Conservation (phyloP, 805 yeast genomes). For the Spathaspora girioi region DNA sequence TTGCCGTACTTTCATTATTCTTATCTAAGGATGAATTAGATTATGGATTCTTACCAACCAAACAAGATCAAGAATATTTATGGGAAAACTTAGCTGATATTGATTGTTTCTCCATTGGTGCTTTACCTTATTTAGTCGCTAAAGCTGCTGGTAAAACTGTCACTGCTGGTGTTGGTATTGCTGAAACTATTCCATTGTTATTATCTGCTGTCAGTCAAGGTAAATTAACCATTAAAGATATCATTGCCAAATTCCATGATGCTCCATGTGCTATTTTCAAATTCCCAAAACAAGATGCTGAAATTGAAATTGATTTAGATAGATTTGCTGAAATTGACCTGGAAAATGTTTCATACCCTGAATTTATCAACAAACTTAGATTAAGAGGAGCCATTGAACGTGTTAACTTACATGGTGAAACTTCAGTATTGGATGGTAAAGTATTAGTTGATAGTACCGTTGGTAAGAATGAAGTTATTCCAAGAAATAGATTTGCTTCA, state of each 20-base stretch:
- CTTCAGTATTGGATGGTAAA: slow-evolving; percentile 82
- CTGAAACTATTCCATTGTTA: slow-evolving; percentile 78
- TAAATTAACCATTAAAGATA: slow-evolving; percentile 67
- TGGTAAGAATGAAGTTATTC: slow-evolving; percentile 55
- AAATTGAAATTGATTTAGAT: slow-evolving; percentile 81
- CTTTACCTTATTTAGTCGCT: slow-evolving; percentile 70
- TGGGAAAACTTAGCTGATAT: slow-evolving; percentile 72
- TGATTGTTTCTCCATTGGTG: slow-evolving; percentile 87
- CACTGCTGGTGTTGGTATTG: slow-evolving; percentile 68
- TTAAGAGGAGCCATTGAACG: slow-evolving; percentile 85
- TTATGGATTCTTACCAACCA: slow-evolving; percentile 71
- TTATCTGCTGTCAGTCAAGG: slow-evolving; percentile 76
- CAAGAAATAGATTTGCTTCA: slow-evolving; percentile 43
- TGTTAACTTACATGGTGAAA: slow-evolving; percentile 72
- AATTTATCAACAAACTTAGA: slow-evolving; percentile 22
- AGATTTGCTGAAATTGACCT: slow-evolving; percentile 44
- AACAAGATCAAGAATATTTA: slow-evolving; percentile 74
- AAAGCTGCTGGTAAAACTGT: slow-evolving; percentile 55
- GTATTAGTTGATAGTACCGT: slow-evolving; percentile 55
- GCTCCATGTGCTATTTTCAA: slow-evolving; percentile 82
- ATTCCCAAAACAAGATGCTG: slow-evolving; percentile 74
- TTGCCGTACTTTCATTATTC: slow-evolving; percentile 74
- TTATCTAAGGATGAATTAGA: slow-evolving; percentile 68
- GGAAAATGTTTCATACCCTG: slow-evolving; percentile 22
- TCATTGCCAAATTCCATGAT: slow-evolving; percentile 68